Base-by-base conservation (phyloP, 1,284 basidiomycete species). In the Cutaneotrichosporon sp. region DNA sequence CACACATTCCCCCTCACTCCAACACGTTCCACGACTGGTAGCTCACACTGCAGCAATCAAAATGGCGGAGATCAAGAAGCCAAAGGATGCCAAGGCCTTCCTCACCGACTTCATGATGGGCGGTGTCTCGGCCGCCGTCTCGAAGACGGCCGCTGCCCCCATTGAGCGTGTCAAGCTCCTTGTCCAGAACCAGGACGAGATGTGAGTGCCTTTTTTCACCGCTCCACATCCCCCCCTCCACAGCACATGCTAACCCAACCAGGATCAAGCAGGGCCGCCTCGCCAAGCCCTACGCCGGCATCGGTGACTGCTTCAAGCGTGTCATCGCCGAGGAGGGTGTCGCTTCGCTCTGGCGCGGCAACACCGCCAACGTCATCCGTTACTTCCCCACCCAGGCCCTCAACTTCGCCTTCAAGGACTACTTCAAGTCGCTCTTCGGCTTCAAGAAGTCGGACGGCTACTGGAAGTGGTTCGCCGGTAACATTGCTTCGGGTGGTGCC, bases 141-240 rank as follows among this genome's bases (percentile, higher is more conserved):
- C 95, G 63, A 98, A 98, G 87, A 97, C 95, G 68, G 91, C 90
- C 72, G 95, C 95, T 74, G 95, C 95, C 67, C 95, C 95, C 83
- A 97, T 98, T 78, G 95, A 98, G 87, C 93, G 95, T 81, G 95
- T 98, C 83, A 98, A 85, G 88, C 88, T 97, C 77, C 84, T 97
- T 79, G 91, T 97, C 72, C 94, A 97, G 84, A 97, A 97, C 85
- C 94, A 97, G 80, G 85, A 82, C 72, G 79, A 80, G 71, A 79
- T 80, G 79, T 79, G 66, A 72, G 78, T 72, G 2, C 24, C 56
- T 50, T 58, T 54, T 54, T 47, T 42, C n/a, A n/a, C n/a, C n/a
- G n/a, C n/a, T 45, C 24, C 13, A 31, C 9, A 1, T 11, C 25
- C 18, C 1, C 6, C 8, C 5, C 4, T 42, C 27, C n/a, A n/a